Percentiles rank a stretch among this genome's conserved stretches.
These are phyloP conservation scores for Rhizophagus clarus DNA, from an alignment of 192 early-diverging fungal species.

Conservation along the genomic window DNA sequence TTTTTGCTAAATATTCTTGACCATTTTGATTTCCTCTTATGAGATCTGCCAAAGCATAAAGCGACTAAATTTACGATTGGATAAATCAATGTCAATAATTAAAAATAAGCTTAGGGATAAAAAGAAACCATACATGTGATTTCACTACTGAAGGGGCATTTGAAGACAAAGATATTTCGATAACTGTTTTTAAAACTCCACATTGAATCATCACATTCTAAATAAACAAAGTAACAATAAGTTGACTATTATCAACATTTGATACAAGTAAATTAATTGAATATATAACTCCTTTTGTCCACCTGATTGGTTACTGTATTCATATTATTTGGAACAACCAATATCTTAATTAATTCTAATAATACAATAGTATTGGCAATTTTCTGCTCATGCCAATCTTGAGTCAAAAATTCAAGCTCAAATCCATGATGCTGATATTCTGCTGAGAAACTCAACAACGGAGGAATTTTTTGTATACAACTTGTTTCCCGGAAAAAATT, in stretches of 20 bases:
- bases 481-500: constrained; percentile 97
- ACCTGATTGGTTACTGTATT: constrained; percentile 89
- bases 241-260: neutral
- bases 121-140: constrained; percentile 50
- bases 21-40: constrained; percentile 75
- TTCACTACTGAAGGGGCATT: constrained; percentile 78
- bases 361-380: constrained; percentile 85
- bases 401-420: constrained; percentile 43
- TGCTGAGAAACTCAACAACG: constrained; percentile 62
- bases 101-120: neutral
- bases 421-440: constrained; percentile 43
- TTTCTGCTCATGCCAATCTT: constrained; percentile 83
- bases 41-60: constrained; percentile 85
- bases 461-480: constrained; percentile 87
- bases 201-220: constrained; percentile 83
- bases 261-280: neutral
- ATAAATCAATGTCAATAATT: neutral
- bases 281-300: neutral
- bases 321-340: constrained; percentile 85
- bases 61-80: constrained; percentile 43
- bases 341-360: constrained; percentile 85
- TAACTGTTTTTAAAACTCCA: constrained; percentile 75
- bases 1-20: constrained; percentile 77
- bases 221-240: neutral
- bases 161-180: constrained; percentile 76